Evolutionary conservation across 768 basidiomycete species (phyloP).

Genomic region (Rhodotorula taiwanensis): DNA sequence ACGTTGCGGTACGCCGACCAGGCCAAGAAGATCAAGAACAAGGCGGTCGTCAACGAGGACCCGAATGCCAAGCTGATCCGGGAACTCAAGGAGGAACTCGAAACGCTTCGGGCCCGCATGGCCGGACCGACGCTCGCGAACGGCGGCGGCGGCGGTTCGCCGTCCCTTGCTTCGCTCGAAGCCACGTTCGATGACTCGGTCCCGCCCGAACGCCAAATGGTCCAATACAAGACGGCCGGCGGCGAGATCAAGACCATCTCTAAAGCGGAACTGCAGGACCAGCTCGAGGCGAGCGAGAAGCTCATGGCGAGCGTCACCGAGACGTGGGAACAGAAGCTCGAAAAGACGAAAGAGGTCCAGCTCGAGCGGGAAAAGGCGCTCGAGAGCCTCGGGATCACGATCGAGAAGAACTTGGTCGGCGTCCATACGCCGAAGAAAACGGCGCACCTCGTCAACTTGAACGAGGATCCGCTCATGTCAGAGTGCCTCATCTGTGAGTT

Average conservation of each 20-base stretch:
- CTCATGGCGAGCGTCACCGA: constrained; percentile 87
- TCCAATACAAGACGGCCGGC: constrained; percentile 86
- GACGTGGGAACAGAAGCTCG: constrained; percentile 93
- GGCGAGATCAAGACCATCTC: constrained; percentile 91
- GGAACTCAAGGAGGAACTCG: constrained; percentile 96
- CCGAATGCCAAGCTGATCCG: constrained; percentile 97
- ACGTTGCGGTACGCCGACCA: constrained; percentile 78
- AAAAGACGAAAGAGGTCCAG: constrained; percentile 85
- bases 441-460: constrained; percentile 79
- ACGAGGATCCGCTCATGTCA: constrained; percentile 86
- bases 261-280: constrained; percentile 94
- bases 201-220: constrained; percentile 89
- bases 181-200: constrained; percentile 77
- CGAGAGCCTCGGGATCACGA: constrained; percentile 93
- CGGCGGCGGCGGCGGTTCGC: neutral
- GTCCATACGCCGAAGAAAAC: constrained; percentile 98
- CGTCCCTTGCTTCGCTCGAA: constrained; percentile 50
- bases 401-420: constrained; percentile 92
- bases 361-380: constrained; percentile 94
- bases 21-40: constrained; percentile 74
- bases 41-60: constrained; percentile 98
- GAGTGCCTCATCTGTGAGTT: constrained; percentile 35
- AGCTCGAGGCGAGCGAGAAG: constrained; percentile 90
- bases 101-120: constrained; percentile 83
- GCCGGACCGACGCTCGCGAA: constrained; percentile 46